phyloP scores from a whole-genome alignment of 2,329 filamentous ascomycete genomes.

The Exophiala spinifera region DNA sequence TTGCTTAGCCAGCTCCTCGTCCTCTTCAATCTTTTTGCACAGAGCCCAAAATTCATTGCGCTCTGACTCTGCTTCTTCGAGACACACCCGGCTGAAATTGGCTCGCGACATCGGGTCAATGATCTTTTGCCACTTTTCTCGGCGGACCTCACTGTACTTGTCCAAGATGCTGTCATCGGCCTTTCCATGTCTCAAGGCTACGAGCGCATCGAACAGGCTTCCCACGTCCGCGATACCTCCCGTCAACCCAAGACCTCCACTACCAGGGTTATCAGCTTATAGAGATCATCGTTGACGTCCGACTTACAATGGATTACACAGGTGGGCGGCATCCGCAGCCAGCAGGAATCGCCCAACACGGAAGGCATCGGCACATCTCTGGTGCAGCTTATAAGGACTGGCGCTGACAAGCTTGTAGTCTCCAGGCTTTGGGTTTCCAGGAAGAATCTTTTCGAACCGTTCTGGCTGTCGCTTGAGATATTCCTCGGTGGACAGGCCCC shows the following conservation, averaged over 20 bases:
- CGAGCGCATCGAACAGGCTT: constrained; percentile 59
- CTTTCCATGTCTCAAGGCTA: constrained; percentile 40
- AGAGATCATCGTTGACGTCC: not conserved
- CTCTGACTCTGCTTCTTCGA: constrained; percentile 35
- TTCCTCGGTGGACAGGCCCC: constrained; percentile 53
- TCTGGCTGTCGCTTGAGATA: constrained; percentile 52
- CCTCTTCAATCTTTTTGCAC: constrained; percentile 35
- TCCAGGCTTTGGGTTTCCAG: constrained; percentile 56
- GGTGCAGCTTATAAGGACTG: constrained; percentile 61
- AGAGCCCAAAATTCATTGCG: constrained; percentile 38
- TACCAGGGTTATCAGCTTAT: not conserved
- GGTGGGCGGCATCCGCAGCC: constrained; percentile 60
- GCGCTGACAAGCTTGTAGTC: constrained; percentile 58
- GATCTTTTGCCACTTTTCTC: constrained; percentile 39
- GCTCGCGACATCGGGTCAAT: constrained; percentile 43
- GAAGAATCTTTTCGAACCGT: constrained; percentile 58
- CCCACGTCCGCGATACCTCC: constrained; percentile 63
- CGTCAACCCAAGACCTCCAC: constrained; percentile 60
- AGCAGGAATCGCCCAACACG: constrained; percentile 56
- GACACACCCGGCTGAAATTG: constrained; percentile 40
- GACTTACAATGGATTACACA: constrained; percentile 45
- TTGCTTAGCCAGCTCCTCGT: constrained; percentile 26
- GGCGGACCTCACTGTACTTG: constrained; percentile 42
- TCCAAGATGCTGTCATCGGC: constrained; percentile 44
- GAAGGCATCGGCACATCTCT: constrained; percentile 57